phyloP scores from a whole-genome alignment of 2,329 filamentous ascomycete species.

The Paecilomyces fulvus region DNA sequence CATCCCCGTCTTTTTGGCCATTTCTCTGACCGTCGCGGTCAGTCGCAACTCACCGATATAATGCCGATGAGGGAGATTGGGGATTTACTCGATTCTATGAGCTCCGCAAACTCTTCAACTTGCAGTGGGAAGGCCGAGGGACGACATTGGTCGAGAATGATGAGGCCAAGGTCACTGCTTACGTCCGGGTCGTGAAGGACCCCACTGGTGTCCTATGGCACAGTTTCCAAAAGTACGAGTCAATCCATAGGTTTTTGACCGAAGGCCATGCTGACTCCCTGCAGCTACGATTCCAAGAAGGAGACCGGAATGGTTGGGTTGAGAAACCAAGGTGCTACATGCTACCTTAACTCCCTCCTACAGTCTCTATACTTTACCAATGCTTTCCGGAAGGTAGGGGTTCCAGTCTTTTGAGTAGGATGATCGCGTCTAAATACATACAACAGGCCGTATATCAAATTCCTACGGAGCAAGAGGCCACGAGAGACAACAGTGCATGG shows the following conservation, averaged over 20 bases:
- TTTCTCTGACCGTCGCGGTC: conserved; percentile 7
- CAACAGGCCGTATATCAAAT: conserved; percentile 87
- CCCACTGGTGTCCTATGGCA: conserved; percentile 43
- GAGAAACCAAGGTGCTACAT: conserved; percentile 92
- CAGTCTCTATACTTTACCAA: conserved; percentile 84
- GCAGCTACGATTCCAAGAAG: conserved; percentile 91
- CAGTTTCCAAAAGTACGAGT: conserved; percentile 35
- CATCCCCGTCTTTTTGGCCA: not conserved
- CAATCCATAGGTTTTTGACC: not conserved
- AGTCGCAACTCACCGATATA: conserved; percentile 90
- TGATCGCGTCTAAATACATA: conserved; percentile 1
- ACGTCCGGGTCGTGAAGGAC: conserved; percentile 42
- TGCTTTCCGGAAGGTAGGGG: conserved; percentile 74
- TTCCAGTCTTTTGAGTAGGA: conserved; percentile 2
- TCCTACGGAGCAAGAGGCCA: conserved; percentile 77
- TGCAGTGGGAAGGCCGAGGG: conserved; percentile 60
- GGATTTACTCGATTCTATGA: conserved; percentile 97
- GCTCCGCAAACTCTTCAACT: conserved; percentile 72
- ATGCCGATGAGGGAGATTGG: conserved; percentile 94
- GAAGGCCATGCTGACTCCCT: conserved; percentile 37
- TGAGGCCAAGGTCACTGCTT: conserved; percentile 38
- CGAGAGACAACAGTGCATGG: conserved; percentile 80
- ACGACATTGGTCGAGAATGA: conserved; percentile 48
- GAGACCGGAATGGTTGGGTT: conserved; percentile 95
- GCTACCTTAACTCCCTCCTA: conserved; percentile 76